Conservation (phyloP, 805 yeast genomes). For the Candida railenensis region DNA sequence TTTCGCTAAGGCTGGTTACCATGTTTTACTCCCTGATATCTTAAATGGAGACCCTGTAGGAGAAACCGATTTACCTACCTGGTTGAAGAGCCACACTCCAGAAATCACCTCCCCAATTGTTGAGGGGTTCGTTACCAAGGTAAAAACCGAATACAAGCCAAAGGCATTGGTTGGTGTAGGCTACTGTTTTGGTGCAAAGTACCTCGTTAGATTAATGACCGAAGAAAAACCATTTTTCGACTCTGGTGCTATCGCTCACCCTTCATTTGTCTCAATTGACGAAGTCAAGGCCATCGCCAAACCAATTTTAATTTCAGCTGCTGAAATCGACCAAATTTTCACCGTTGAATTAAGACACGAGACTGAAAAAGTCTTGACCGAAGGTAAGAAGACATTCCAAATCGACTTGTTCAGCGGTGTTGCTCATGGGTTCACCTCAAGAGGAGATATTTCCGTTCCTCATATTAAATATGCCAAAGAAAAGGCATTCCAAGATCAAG, state of each 20-base stretch:
- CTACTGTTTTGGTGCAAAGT: slow-evolving; percentile 84
- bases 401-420: slow-evolving; percentile 62
- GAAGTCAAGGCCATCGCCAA: slow-evolving; percentile 55
- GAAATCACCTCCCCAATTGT: slow-evolving; percentile 49
- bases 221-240: slow-evolving; percentile 30
- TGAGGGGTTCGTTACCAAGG: slow-evolving; percentile 42
- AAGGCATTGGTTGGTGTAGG: slow-evolving; percentile 62
- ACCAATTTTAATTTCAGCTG: slow-evolving; percentile 72
- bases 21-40: slow-evolving; percentile 75
- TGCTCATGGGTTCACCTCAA: slow-evolving; percentile 75
- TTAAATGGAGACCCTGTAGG: slow-evolving; percentile 47
- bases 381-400: slow-evolving; percentile 53
- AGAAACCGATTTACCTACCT: slow-evolving; percentile 25
- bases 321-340: slow-evolving; percentile 67
- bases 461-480: slow-evolving; percentile 62
- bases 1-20: slow-evolving; percentile 61
- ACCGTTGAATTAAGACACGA: slow-evolving; percentile 59
- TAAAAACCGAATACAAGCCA: slow-evolving; percentile 42
- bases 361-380: slow-evolving; percentile 57
- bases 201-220: slow-evolving; percentile 49
- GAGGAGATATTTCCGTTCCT: slow-evolving; percentile 66
- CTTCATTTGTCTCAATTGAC: slow-evolving; percentile 66
- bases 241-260: slow-evolving; percentile 78
- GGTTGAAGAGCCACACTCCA: slow-evolving; percentile 57
- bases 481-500: slow-evolving; percentile 55